Conservation (phyloP, 2,329 filamentous ascomycete genomes). For the Passalora sequoiae region DNA sequence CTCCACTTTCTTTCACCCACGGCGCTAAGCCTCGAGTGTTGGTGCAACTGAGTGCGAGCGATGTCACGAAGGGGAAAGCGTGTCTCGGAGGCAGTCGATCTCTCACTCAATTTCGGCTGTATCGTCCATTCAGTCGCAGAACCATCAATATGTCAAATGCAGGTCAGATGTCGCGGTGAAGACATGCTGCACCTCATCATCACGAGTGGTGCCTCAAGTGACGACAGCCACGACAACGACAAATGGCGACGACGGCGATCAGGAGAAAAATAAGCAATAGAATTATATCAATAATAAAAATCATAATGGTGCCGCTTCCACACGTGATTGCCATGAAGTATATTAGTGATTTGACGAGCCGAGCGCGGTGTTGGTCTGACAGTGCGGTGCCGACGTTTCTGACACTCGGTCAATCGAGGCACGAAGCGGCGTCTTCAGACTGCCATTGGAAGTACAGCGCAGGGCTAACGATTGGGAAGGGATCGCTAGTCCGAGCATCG, state of each 20-base stretch:
- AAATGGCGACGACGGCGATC: too few species aligned
- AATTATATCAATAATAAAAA: too few species aligned
- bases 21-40: conserved; percentile 11
- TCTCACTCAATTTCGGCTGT: neutral
- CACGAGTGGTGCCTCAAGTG: too few species aligned
- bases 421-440: conserved; percentile 10
- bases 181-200: neutral
- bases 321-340: too few species aligned
- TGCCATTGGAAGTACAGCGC: conserved; percentile 21
- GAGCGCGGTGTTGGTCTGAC: conserved; percentile 4
- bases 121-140: too few species aligned
- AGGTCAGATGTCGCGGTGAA: too few species aligned
- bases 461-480: conserved; percentile 11
- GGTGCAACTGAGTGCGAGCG: neutral
- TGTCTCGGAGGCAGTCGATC: conserved; percentile 12
- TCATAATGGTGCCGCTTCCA: too few species aligned
- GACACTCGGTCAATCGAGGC: conserved; percentile 17
- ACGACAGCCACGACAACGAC: too few species aligned
- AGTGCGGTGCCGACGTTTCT: conserved; percentile 6
- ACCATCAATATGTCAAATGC: too few species aligned
- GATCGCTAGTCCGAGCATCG: conserved; percentile 15
- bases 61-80: conserved; percentile 13
- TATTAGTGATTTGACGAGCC: too few species aligned
- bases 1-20: conserved; percentile 6
- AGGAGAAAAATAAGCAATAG: too few species aligned